phyloP scores from a whole-genome alignment of 495 filamentous ascomycete genomes.

The Daldinia vernicosa region DNA sequence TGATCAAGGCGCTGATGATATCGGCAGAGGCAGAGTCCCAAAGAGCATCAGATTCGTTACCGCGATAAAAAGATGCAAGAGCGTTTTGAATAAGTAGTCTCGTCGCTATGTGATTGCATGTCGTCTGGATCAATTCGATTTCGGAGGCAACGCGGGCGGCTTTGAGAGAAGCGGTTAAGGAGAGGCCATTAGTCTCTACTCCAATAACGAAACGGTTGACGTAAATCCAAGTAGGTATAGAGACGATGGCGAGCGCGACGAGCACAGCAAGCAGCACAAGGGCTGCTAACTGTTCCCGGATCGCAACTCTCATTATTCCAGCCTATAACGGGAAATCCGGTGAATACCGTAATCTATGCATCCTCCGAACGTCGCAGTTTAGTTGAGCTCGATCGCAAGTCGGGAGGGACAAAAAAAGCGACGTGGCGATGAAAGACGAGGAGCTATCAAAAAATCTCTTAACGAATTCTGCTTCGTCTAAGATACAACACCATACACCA shows the following conservation, averaged over 20 bases:
- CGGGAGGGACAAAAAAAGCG: not conserved
- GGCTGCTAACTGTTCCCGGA: constrained; percentile 81
- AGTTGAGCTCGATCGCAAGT: constrained; percentile 25
- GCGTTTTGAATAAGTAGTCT: constrained; percentile 72
- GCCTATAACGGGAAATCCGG: constrained; percentile 48
- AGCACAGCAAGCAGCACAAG: constrained; percentile 76
- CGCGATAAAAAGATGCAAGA: constrained; percentile 67
- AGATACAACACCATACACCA: constrained; percentile 20
- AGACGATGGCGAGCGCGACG: constrained; percentile 66
- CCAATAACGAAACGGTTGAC: constrained; percentile 77
- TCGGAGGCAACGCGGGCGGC: constrained; percentile 80
- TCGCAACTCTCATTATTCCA: constrained; percentile 79
- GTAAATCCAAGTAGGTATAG: constrained; percentile 69
- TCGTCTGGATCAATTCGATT: constrained; percentile 75
- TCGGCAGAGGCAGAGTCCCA: constrained; percentile 67
- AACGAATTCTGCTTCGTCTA: not conserved
- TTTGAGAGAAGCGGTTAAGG: constrained; percentile 85
- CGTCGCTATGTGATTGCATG: constrained; percentile 71
- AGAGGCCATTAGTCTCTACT: constrained; percentile 66
- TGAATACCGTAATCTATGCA: constrained; percentile 31
- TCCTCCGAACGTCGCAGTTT: constrained; percentile 18
- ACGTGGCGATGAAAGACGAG: not conserved
- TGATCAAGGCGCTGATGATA: constrained; percentile 66
- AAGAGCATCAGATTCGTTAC: constrained; percentile 59
- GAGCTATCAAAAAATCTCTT: not conserved